Evolutionary conservation across 2,329 filamentous ascomycete genomes (phyloP).

Genomic region (Fusarium sacchari): DNA sequence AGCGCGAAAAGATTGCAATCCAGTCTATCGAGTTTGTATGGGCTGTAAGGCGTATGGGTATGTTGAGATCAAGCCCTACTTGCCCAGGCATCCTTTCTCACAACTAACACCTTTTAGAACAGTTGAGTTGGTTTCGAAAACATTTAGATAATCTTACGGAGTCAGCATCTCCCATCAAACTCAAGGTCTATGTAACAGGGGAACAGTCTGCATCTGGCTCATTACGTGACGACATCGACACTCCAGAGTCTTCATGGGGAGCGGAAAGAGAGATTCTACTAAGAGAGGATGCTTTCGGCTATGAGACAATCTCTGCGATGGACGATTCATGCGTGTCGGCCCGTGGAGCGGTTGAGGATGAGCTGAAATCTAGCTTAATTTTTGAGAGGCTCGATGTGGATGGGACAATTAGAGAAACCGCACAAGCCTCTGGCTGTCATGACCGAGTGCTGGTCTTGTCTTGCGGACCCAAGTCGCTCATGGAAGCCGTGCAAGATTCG

Average conservation of each 20-base stretch:
- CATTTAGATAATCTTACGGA: not conserved
- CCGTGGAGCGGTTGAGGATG: not conserved
- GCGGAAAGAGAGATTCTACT: not conserved
- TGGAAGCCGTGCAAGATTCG: not conserved
- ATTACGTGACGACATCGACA: accelerated
- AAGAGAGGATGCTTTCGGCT: not conserved
- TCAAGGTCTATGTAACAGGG: not conserved
- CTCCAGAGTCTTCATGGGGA: accelerated
- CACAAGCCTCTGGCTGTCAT: not conserved
- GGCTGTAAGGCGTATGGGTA: constrained; percentile 21
- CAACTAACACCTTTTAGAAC: not conserved
- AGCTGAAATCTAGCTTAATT: accelerated
- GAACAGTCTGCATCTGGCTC: not conserved
- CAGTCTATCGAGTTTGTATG: constrained; percentile 24
- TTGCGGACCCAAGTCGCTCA: not conserved
- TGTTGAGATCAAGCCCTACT: not conserved
- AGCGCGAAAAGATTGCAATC: not conserved
- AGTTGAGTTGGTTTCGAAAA: not conserved
- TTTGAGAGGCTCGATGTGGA: not conserved
- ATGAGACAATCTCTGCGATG: not conserved
- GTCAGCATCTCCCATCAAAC: not conserved
- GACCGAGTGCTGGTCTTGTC: accelerated
- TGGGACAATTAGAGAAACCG: not conserved
- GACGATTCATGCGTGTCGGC: not conserved
- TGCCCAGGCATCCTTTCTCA: accelerated